phyloP scores from a whole-genome alignment of 2,329 filamentous ascomycete genomes.

The Calonectria hongkongensis region DNA sequence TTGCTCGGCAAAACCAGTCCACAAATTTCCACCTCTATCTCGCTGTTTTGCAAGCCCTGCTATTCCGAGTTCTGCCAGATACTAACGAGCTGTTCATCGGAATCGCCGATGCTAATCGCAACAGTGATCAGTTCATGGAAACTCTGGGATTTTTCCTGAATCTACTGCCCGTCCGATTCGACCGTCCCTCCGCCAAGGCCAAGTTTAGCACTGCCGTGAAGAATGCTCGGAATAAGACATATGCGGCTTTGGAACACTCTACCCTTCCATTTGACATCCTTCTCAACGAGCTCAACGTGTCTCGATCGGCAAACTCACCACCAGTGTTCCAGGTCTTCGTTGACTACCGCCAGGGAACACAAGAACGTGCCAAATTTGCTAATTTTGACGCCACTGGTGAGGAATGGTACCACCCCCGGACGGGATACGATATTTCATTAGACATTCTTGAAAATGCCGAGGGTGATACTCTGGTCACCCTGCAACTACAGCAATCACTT shows the following conservation, averaged over 20 bases:
- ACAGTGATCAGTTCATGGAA: background rate
- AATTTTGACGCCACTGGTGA: slow-evolving; percentile 27
- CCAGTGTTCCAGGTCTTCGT: slow-evolving; percentile 70
- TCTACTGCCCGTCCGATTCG: slow-evolving; percentile 16
- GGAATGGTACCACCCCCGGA: slow-evolving; percentile 43
- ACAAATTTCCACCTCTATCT: slow-evolving; percentile 27
- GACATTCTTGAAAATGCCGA: slow-evolving; percentile 60
- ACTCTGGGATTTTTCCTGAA: slow-evolving; percentile 22
- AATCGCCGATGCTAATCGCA: slow-evolving; percentile 8
- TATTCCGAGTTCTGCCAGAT: slow-evolving; percentile 31
- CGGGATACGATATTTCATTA: slow-evolving; percentile 58
- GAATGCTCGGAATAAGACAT: slow-evolving; percentile 40
- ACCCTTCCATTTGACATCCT: slow-evolving; percentile 69
- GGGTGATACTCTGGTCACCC: slow-evolving; percentile 29
- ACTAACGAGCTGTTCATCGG: background rate
- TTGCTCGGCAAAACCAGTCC: background rate
- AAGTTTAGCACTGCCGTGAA: slow-evolving; percentile 66
- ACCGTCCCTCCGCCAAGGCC: slow-evolving; percentile 59
- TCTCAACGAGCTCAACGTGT: slow-evolving; percentile 64
- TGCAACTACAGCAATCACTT: background rate
- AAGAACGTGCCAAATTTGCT: slow-evolving; percentile 39
- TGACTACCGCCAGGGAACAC: slow-evolving; percentile 56
- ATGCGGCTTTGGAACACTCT: slow-evolving; percentile 64
- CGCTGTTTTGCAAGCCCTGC: slow-evolving; percentile 52
- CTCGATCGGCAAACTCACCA: slow-evolving; percentile 60